These are phyloP conservation scores for Sergeia podlipaevii DNA, from an alignment of 208 protist genomes.

Conservation along the genomic window DNA sequence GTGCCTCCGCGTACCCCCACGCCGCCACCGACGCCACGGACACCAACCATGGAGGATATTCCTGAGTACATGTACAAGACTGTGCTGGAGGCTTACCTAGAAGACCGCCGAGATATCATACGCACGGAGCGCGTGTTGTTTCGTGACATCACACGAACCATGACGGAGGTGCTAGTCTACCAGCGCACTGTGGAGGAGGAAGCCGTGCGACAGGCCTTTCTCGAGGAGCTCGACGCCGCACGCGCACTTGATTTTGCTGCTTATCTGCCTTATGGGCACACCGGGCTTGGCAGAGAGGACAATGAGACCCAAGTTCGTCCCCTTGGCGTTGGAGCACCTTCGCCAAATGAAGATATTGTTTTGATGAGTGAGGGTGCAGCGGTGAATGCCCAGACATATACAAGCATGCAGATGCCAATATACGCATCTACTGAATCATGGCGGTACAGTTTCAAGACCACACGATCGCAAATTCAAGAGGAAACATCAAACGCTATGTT, in stretches of 20 bases:
- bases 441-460: too few relatives aligned
- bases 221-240: slow-evolving; percentile 19
- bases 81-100: slow-evolving; percentile 17
- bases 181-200: slow-evolving; percentile 23
- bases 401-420: too few relatives aligned
- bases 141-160: slow-evolving; percentile 18
- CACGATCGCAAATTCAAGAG: too few relatives aligned
- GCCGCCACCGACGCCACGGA: slow-evolving; percentile 10
- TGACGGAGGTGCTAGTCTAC: slow-evolving; percentile 23
- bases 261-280: slow-evolving; percentile 21
- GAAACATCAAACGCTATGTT: too few relatives aligned
- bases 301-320: neutral
- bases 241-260: slow-evolving; percentile 28
- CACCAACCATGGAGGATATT: slow-evolving; percentile 8
- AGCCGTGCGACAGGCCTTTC: slow-evolving; percentile 12
- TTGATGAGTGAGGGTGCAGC: too few relatives aligned
- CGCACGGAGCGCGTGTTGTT: slow-evolving; percentile 28
- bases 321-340: too few relatives aligned
- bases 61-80: neutral
- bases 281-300: neutral
- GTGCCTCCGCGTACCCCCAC: slow-evolving; percentile 1
- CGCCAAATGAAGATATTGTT: too few relatives aligned
- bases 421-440: too few relatives aligned
- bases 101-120: slow-evolving; percentile 36
- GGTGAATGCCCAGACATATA: too few relatives aligned